Base-by-base conservation (phyloP, 2,329 filamentous ascomycete genomes). In the Cladosporium sp. region DNA sequence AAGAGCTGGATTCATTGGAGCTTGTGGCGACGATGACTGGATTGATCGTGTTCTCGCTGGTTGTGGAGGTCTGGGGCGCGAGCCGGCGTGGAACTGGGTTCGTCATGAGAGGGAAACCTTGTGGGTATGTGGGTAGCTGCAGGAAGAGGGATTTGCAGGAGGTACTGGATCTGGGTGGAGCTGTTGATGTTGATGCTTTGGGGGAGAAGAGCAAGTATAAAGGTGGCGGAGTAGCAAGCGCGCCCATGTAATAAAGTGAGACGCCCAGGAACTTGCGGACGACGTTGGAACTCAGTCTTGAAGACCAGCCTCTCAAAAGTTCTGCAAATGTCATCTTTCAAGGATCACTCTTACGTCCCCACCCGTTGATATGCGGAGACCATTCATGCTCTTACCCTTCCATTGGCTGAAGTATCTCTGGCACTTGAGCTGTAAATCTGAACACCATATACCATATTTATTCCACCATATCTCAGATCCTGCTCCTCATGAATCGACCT, bases 11-110 rank as follows among this genome's bases (percentile, higher is more conserved):
- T 67, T 76, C 73, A n/a, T 65, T 82, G 32, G 68, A 77, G 32
- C 68, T 81, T 24, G 71, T 81, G 11, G 77, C 74, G 2, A 78
- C 74, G 6, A 78, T 79, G n/a, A 80, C 78, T 12, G 75, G 75
- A 0, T 44, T 82, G 30, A 66, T 81, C 0, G 68, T 77, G 1
- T 68, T 74, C 21, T 73, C 80, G 52, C 64, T 80, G 18, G 59
- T 72, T 2, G 57, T 76, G 21, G 79, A 82, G 64, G 65, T 81
- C 5, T 74, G 76, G 51, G 71, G 70, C 2, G 64, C 66, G 1
- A 73, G 70, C 49, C 66, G 71, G 47, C 65, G 52, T 8, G 58
- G 70, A 5, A 66, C 69, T 21, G 70, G 66, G 52, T 65, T 71
- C 12, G 66, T 70, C 18, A 66, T 71, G 15, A 64, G 64, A 12